Evolutionary conservation across 768 basidiomycete genomes (phyloP), one percentile per base, ranked within the genome.

Genomic region (Leccinum variicolor): DNA sequence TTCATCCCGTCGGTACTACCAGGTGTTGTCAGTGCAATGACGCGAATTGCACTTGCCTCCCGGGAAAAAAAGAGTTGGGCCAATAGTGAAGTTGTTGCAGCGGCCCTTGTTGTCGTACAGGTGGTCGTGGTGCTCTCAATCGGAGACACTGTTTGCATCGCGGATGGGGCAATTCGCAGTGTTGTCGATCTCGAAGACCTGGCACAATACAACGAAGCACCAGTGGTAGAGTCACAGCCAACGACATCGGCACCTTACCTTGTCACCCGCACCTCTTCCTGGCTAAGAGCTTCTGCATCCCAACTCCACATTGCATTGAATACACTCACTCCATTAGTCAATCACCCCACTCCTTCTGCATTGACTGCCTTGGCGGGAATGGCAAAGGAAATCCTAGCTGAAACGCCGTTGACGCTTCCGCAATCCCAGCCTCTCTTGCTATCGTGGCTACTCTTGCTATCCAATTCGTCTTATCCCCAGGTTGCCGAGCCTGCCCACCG

Each of bases 251-350:
- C 64, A n/a, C 76, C 76, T 10, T 83, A 76, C 63, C 66, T 76
- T 19, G 84, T 84, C n/a, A 63, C 72, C 4, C 82, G 93, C 4
- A 88, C 90, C 0, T 68, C 83, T 13, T 77, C 86, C 0, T 98
- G 95, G 91, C 79, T 97, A 46, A 81, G 79, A 21, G 93, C 83
- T 34, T 94, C 92, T 1, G 78, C 90, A 2, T 81, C 91, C 6
- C 94, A 97, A 65, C 74, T 98, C 11, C 84, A 89, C 48, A 87
- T 92, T 23, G 92, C 94, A 8, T 69, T 98, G 52, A 90, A 92
- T 62, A 76, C 87, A 0, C 75, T 98, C 19, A 81, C 87, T 1
- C 80, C 87, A 1, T 77, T 93, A 13, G 72, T 89, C 13, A 79
- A 82, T 3, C 93, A 96, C 66, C 84, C 87, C 13, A 90, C 83